Evolutionary conservation across 169 alveolate genomes (phyloP), one percentile per base, ranked within the genome.

Genomic region (Babesia gibsoni): DNA sequence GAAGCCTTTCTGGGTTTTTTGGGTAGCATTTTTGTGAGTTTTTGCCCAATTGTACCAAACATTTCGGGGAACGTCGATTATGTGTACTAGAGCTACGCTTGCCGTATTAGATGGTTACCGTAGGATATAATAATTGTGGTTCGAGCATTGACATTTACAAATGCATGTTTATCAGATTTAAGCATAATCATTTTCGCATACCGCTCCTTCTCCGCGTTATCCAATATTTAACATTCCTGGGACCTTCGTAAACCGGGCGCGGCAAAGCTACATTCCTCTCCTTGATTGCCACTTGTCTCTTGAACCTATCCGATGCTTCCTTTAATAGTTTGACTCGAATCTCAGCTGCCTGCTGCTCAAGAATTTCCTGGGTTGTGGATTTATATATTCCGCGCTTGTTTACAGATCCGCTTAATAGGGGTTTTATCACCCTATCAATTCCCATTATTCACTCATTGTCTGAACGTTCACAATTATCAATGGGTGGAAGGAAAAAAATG

Each of bases 211-310:
- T 42, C 14, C 72, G 56, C 16, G 73, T 36, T 35, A 77, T 67
- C 86, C 86, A 77, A 57, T 77, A 77, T 20, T 65, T 59, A 10
- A 77, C 57, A 69, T 77, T 63, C 22, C 67, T 29, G 37, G 81
- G 86, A 25, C 86, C 86, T 32, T 77, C 86, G 68, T 77, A 77
- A 8, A 77, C 57, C 4, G 72, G 59, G 20, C 75, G 61, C 8
- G 86, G 81, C 52, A 36, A 30, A 7, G 59, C 48, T 1, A 66
- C 14, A 57, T 77, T 77, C 10, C 6, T n/a, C 77, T 58, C 78
- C 45, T 65, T 66, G 14, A 59, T 41, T 43, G 39, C 61, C 49
- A 77, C 22, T 33, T 64, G 49, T 42, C 36, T 46, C 37, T 32
- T 23, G 35, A 54, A 63, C 16, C 70, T 57, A 4, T 25, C 37